Evolutionary conservation across 768 basidiomycete genomes (phyloP), one percentile per base, ranked within the genome.

Genomic region (Amanita fuliginea): DNA sequence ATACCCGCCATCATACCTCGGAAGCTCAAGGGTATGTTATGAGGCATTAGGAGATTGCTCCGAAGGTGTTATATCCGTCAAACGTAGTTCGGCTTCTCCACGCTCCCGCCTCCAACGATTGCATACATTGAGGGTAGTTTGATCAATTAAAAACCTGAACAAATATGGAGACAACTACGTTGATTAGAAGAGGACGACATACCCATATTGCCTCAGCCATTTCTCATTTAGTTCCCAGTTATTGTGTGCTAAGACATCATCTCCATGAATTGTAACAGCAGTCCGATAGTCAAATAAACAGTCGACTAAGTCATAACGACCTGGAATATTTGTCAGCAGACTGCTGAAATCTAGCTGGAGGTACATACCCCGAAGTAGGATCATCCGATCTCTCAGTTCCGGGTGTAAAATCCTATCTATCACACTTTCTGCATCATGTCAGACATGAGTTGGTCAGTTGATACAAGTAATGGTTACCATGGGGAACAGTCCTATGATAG

Each of bases 21-120:
- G 24, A 26, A 43, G n/a, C 26, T 11, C 30, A 7, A 42, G 30
- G n/a, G 39, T 48, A 24, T 47, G 34, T 18, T 18, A 52, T 6
- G 49, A 51, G 24, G 57, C 34, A 47, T 39, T 19, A 18, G 48
- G 47, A 30, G 52, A 34, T 33, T 19, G 40, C 22, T 57, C 49
- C 6, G 48, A 26, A 19, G 48, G 37, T 21, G 42, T 28, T 35
- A 56, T 47, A 44, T 54, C 51, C 21, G 21, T 39, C 49, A 78
- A 54, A n/a, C 68, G 70, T 18, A 92, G 60, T 56, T 90, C 87
- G 1, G 72, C 64, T 57, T 92, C 86, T 10, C 88, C 90, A 52
- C 90, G 74, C 56, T 89, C 85, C 52, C 77, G 71, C 53, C 93
- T 75, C 94, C 94, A 96, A n/a, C 81, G 77, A 64, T 97, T 96